phyloP scores from a whole-genome alignment of 2,329 filamentous ascomycete genomes.

The Aspergillus sp. region DNA sequence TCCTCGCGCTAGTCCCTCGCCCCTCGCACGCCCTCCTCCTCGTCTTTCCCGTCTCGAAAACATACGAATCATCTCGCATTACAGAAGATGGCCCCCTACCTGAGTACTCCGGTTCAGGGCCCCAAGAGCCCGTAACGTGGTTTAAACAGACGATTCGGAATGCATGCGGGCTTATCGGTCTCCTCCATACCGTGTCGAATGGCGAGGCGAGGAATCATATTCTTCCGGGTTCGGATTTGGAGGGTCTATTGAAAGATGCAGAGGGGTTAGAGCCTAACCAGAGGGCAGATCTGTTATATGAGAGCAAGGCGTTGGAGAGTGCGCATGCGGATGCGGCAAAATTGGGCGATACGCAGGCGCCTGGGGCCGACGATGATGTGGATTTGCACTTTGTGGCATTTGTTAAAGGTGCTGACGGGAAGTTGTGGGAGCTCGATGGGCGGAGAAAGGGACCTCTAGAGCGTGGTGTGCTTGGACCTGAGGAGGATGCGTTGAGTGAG shows the following conservation, averaged over 20 bases:
- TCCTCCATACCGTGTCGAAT: conserved; percentile 81
- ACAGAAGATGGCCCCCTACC: conserved; percentile 66
- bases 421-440: conserved; percentile 81
- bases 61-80: conserved; percentile 74
- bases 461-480: conserved; percentile 57
- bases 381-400: conserved; percentile 97
- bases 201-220: conserved; percentile 67
- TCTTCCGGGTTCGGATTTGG: conserved; percentile 46
- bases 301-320: conserved; percentile 69
- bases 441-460: conserved; percentile 70
- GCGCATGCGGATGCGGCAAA: conserved; percentile 78
- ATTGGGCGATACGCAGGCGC: conserved; percentile 75
- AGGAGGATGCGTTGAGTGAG: conserved; percentile 73
- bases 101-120: conserved; percentile 68
- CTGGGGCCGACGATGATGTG: conserved; percentile 74
- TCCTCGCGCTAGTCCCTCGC: conserved; percentile 83
- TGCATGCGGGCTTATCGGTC: conserved; percentile 85
- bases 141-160: conserved; percentile 94
- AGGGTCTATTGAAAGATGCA: conserved; percentile 66
- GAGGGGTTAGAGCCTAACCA: conserved; percentile 65
- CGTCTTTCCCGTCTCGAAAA: conserved; percentile 80
- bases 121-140: conserved; percentile 78
- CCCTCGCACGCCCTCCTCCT: conserved; percentile 86
- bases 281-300: conserved; percentile 74
- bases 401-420: conserved; percentile 70